Conservation (phyloP, 2,329 filamentous ascomycete genomes). For the Penicillium italicum region DNA sequence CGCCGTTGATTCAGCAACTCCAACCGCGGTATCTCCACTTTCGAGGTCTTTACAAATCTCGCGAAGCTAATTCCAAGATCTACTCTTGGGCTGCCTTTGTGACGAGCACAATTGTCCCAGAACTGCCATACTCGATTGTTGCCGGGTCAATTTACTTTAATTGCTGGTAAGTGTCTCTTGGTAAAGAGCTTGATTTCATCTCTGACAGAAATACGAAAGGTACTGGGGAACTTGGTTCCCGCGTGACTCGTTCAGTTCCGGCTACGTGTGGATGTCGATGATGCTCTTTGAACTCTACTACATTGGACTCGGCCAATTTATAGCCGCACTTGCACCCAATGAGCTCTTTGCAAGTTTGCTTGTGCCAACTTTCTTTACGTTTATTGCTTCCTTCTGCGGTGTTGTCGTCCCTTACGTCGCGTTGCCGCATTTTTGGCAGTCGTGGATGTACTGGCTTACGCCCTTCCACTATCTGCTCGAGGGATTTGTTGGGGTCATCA, state of each 20-base stretch:
- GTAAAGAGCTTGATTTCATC: too few species aligned
- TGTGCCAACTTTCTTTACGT: conserved; percentile 67
- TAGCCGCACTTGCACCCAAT: conserved; percentile 64
- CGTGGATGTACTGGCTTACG: conserved; percentile 64
- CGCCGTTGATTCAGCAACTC: conserved; percentile 71
- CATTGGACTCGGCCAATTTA: conserved; percentile 62
- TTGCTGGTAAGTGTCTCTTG: conserved; percentile 52
- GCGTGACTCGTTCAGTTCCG: conserved; percentile 55
- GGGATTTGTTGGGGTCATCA: conserved; percentile 55
- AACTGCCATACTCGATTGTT: conserved; percentile 66
- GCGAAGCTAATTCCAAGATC: conserved; percentile 74
- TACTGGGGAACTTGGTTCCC: conserved; percentile 55
- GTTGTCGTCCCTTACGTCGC: conserved; percentile 65
- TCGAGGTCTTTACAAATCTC: conserved; percentile 64
- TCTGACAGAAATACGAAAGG: conserved; percentile 29
- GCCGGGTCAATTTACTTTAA: conserved; percentile 63
- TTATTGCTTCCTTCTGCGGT: conserved; percentile 69
- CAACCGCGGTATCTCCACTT: conserved; percentile 68
- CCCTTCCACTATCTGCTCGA: conserved; percentile 67
- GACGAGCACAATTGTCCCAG: conserved; percentile 62
- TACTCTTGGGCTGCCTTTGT: conserved; percentile 73
- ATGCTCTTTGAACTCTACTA: conserved; percentile 66
- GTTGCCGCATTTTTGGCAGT: conserved; percentile 64
- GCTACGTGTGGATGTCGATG: conserved; percentile 61
- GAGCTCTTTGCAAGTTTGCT: conserved; percentile 63